Base-by-base conservation (phyloP, 148 eudicot genomes). In the Silene uniflora region DNA sequence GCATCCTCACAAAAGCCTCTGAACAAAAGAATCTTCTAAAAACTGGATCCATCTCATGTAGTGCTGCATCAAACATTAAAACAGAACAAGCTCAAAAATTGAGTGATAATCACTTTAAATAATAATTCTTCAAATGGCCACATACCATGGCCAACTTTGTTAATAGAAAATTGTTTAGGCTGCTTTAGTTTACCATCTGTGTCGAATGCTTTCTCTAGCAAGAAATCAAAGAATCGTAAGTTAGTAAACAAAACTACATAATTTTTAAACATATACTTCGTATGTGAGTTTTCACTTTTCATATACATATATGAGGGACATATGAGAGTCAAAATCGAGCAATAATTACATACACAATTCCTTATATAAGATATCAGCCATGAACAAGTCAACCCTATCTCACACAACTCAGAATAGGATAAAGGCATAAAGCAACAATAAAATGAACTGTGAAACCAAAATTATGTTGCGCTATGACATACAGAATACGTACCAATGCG, bases 121-220 rank as follows among this genome's bases (percentile, higher is more conserved):
- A 19, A 58, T 25, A 44, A 61, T 7, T 56, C 19, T 32, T 49
- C 39, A 67, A 46, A 39, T 65, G 58, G 44, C 52, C n/a, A 75
- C 91, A 76, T 85, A 95, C 99, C 99, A 92, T 95, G 99, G 76
- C 99, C 99, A 87, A 92, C 99, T 88, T 95, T 95, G 82, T 95
- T 95, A 73, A 92, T 95, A 32, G 99, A 95, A 25, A 95, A 78
- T 84, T 89, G 83, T 80, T 95, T 95, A 42, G 97, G 90, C 82
- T 95, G 99, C 88, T 88, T 95, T 62, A 95, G 84, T 73, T 82
- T 87, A 22, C 97, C 94, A 65, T 88, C 90, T 10, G 88, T 92
- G 71, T 91, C 89, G 78, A 95, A 95, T 54, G 99, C 99, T 87
- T 89, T 95, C 74, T 95, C 99, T 95, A 87, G 73, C 47, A 39